A percentile compares a stretch with the other conserved stretches of the same genome.
Evolutionary conservation across 2,329 filamentous ascomycete genomes (phyloP).

Genomic region (Cladosporium velox): DNA sequence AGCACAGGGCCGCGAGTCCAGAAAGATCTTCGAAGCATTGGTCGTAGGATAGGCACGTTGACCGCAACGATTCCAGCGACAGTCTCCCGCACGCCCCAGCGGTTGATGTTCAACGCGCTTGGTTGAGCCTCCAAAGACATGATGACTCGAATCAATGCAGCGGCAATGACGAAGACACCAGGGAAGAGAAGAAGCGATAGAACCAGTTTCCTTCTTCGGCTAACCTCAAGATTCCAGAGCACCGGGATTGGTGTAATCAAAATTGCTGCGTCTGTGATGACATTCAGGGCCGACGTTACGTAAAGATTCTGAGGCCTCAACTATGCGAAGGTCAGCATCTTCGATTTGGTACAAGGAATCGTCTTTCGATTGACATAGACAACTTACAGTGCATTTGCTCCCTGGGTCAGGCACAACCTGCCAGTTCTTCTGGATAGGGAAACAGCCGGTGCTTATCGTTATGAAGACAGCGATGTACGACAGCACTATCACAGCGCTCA

Average conservation of each 20-base stretch:
- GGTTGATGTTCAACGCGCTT: slow-evolving; percentile 39
- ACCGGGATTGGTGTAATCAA: slow-evolving; percentile 40
- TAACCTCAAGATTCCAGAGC: slow-evolving; percentile 38
- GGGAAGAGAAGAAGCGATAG: slow-evolving; percentile 39
- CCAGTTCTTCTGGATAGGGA: slow-evolving; percentile 35
- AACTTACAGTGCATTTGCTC: slow-evolving; percentile 30
- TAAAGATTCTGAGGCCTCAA: neutral
- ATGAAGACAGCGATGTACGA: slow-evolving; percentile 39
- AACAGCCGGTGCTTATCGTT: slow-evolving; percentile 37
- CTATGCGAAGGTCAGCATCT: neutral
- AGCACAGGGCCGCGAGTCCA: slow-evolving; percentile 29
- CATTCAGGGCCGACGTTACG: slow-evolving; percentile 27
- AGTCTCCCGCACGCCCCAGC: slow-evolving; percentile 43
- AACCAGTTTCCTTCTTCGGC: slow-evolving; percentile 36
- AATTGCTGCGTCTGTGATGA: slow-evolving; percentile 38
- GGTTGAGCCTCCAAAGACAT: slow-evolving; percentile 36
- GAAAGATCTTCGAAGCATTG: slow-evolving; percentile 35
- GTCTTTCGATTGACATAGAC: neutral
- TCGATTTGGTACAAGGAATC: neutral
- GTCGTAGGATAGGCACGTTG: slow-evolving; percentile 39
- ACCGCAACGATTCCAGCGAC: slow-evolving; percentile 42
- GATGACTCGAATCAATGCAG: slow-evolving; percentile 39
- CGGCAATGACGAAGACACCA: slow-evolving; percentile 41
- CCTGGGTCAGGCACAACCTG: slow-evolving; percentile 34
- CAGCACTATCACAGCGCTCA: slow-evolving; percentile 32